Evolutionary conservation across 2,329 filamentous ascomycete genomes (phyloP).

Genomic region (Aspergillus bombycis): DNA sequence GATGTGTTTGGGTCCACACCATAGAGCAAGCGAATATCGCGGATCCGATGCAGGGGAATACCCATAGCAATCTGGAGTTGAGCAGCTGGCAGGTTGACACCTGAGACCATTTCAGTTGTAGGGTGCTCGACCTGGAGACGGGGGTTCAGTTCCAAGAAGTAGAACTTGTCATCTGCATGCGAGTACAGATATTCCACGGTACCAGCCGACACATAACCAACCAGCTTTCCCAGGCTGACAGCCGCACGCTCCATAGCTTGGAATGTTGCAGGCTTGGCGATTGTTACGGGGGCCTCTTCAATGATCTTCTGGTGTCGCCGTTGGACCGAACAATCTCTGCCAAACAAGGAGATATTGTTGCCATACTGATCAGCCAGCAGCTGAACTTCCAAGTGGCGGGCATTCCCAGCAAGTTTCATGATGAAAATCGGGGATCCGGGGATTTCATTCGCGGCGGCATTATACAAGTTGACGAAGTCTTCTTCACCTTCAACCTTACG

Average conservation of each 20-base stretch:
- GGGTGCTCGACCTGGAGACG: constrained; percentile 99
- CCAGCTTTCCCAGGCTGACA: constrained; percentile 87
- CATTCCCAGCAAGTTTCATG: constrained; percentile 98
- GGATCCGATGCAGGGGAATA: constrained; percentile 90
- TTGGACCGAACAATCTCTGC: constrained; percentile 98
- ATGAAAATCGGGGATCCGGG: constrained; percentile 99
- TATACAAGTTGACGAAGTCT: constrained; percentile 84
- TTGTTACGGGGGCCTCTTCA: constrained; percentile 96
- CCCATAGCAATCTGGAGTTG: constrained; percentile 99
- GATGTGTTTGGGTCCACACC: constrained; percentile 87
- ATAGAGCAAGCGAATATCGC: constrained; percentile 94
- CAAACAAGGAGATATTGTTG: constrained; percentile 98
- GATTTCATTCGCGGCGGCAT: constrained; percentile 94
- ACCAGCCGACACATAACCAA: constrained; percentile 97
- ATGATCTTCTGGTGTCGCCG: constrained; percentile 99
- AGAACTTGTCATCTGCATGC: constrained; percentile 96
- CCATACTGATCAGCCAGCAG: constrained; percentile 97
- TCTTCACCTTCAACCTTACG: constrained; percentile 88
- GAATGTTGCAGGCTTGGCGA: constrained; percentile 87
- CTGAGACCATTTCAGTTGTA: constrained; percentile 98
- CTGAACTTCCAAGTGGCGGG: constrained; percentile 95
- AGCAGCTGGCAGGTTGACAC: constrained; percentile 93
- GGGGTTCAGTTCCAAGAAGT: constrained; percentile 97
- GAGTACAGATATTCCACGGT: constrained; percentile 99
- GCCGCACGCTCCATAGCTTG: constrained; percentile 95